Conservation (phyloP, 805 yeast genomes). For the Kodamaea neixiangensis region DNA sequence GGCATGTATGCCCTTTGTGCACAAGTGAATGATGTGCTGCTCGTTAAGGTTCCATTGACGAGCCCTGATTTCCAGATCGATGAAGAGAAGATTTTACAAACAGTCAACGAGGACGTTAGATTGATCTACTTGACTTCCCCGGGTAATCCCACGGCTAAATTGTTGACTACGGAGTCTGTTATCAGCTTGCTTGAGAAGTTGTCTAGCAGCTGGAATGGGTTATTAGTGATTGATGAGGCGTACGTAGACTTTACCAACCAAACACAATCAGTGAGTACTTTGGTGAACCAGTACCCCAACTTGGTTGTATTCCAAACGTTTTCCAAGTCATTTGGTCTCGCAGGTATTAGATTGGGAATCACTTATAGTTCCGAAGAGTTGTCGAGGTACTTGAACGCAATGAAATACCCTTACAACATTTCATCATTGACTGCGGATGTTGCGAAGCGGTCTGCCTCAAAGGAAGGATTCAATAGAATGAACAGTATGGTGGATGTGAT, state of each 20-base stretch:
- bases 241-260: slow-evolving; percentile 73
- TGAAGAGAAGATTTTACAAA: slow-evolving; percentile 52
- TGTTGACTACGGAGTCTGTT: slow-evolving; percentile 45
- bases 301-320: slow-evolving; percentile 88
- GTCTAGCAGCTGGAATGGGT: slow-evolving; percentile 62
- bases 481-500: slow-evolving; percentile 51
- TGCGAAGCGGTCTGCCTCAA: slow-evolving; percentile 70
- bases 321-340: slow-evolving; percentile 94
- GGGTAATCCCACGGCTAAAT: slow-evolving; percentile 90
- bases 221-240: slow-evolving; percentile 91
- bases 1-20: slow-evolving; percentile 97
- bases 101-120: slow-evolving; percentile 69
- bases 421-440: slow-evolving; percentile 76
- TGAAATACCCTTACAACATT: slow-evolving; percentile 96
- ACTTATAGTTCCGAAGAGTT: slow-evolving; percentile 65
- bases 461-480: slow-evolving; percentile 59
- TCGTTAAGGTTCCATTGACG: slow-evolving; percentile 69
- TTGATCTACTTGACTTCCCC: slow-evolving; percentile 88
- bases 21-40: slow-evolving; percentile 80
- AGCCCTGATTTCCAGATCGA: slow-evolving; percentile 57
- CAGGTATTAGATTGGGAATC: slow-evolving; percentile 89
- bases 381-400: slow-evolving; percentile 71
- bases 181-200: slow-evolving; percentile 48
- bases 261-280: slow-evolving; percentile 68
- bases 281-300: slow-evolving; percentile 80